Conservation (phyloP, 192 early-diverging fungal species). For the Coemansia javaensis region DNA sequence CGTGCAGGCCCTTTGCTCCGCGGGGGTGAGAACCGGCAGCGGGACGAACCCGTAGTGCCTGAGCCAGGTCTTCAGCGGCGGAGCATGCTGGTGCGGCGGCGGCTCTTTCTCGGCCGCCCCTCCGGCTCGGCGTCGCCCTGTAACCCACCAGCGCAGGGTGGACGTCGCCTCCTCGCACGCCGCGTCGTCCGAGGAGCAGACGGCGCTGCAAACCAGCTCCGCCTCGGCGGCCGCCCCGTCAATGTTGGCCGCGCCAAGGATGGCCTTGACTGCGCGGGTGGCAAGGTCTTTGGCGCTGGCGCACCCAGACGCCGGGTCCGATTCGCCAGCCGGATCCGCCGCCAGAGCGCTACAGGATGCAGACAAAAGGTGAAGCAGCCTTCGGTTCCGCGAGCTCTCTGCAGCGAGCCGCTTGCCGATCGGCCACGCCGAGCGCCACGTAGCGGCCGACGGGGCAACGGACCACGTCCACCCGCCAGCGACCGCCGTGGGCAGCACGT, state of each 20-base stretch:
- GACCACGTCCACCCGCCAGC: constrained; percentile 26
- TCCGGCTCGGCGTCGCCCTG: neutral
- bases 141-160: constrained; percentile 6
- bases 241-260: neutral
- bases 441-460: constrained; percentile 19
- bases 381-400: constrained; percentile 27
- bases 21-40: constrained; percentile 10
- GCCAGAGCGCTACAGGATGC: neutral
- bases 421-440: constrained; percentile 26
- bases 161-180: constrained; percentile 6
- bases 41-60: constrained; percentile 28
- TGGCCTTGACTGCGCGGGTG: neutral
- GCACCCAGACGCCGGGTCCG: neutral
- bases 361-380: constrained; percentile 1
- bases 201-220: neutral
- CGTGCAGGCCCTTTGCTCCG: constrained; percentile 7
- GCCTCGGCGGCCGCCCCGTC: neutral
- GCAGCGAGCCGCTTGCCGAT: constrained; percentile 31
- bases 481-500: constrained; percentile 7
- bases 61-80: constrained; percentile 25
- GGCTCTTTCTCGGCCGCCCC: neutral
- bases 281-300: neutral
- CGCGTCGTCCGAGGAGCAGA: constrained; percentile 1
- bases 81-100: constrained; percentile 6
- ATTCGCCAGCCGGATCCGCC: neutral